Evolutionary conservation across 768 basidiomycete genomes (phyloP).

Genomic region (Kwoniella dejecticola): DNA sequence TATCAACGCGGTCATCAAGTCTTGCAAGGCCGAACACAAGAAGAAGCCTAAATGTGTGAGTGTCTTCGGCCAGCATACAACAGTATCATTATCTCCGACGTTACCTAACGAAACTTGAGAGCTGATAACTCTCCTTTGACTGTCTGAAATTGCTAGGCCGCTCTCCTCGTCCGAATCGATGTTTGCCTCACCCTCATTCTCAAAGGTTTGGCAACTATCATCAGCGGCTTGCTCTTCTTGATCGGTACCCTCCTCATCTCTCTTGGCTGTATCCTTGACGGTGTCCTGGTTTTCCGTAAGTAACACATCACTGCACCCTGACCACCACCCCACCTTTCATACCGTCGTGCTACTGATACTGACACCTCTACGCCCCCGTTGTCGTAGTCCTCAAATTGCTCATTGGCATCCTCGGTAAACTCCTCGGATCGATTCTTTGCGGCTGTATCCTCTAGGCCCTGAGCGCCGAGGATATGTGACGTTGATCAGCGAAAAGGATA

Average conservation of each 20-base stretch:
- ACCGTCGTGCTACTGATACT: not conserved
- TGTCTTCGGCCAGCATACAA: not conserved
- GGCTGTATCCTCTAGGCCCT: slow-evolving; percentile 14
- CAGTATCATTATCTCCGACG: not conserved
- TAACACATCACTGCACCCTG: too few species aligned
- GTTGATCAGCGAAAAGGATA: too few species aligned
- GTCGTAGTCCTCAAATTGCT: slow-evolving; percentile 9
- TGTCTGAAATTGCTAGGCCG: slow-evolving; percentile 1
- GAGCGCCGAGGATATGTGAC: too few species aligned
- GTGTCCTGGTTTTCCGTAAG: slow-evolving; percentile 12
- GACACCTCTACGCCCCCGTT: not conserved
- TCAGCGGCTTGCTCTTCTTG: slow-evolving; percentile 7
- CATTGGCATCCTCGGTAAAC: slow-evolving; percentile 7
- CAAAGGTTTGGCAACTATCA: slow-evolving; percentile 6
- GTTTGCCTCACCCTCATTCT: slow-evolving; percentile 8
- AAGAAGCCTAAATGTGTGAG: slow-evolving; percentile 17
- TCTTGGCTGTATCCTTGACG: slow-evolving; percentile 8
- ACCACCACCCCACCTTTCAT: not conserved
- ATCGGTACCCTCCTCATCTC: slow-evolving; percentile 7
- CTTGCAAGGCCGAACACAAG: slow-evolving; percentile 9
- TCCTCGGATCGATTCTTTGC: slow-evolving; percentile 11
- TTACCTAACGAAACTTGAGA: not conserved
- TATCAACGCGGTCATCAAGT: slow-evolving; percentile 19
- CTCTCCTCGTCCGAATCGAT: slow-evolving; percentile 14
- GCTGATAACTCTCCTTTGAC: not conserved